Conservation (phyloP, 371 early-diverging fungal species). For the Rhizomucor pusillus region DNA sequence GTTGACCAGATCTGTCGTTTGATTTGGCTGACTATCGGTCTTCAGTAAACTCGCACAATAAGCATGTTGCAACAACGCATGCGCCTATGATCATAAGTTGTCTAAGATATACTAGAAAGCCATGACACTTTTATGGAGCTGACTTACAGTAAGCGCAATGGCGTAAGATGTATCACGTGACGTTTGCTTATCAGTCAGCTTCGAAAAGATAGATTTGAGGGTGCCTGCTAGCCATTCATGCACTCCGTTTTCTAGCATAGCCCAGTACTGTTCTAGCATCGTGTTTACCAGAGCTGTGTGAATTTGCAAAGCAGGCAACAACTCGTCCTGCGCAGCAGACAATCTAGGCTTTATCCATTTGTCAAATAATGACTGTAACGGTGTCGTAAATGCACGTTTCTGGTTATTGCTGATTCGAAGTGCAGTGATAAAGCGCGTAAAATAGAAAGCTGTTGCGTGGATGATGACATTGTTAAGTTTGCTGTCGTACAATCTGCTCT, state of each 20-base stretch:
- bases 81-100: conserved; percentile 17
- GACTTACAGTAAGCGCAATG: conserved; percentile 13
- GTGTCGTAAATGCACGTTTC: conserved; percentile 17
- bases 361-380: conserved; percentile 8
- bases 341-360: conserved; percentile 28
- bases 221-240: conserved; percentile 13
- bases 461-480: not conserved
- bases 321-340: conserved; percentile 10
- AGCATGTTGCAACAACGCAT: conserved; percentile 33
- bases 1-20: conserved; percentile 14
- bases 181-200: not conserved
- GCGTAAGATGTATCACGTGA: conserved; percentile 5
- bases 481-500: conserved; percentile 23
- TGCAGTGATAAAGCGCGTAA: conserved; percentile 42
- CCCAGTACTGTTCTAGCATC: conserved; percentile 43
- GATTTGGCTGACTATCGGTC: no score
- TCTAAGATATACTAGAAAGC: not conserved
- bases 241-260: conserved; percentile 9
- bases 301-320: conserved; percentile 48
- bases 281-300: conserved; percentile 45
- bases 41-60: conserved; percentile 25
- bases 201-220: not conserved
- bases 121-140: not conserved
- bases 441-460: conserved; percentile 24
- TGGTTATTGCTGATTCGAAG: conserved; percentile 47